Conservation (phyloP, 2,329 filamentous ascomycete species). For the Fusarium camptoceras region DNA sequence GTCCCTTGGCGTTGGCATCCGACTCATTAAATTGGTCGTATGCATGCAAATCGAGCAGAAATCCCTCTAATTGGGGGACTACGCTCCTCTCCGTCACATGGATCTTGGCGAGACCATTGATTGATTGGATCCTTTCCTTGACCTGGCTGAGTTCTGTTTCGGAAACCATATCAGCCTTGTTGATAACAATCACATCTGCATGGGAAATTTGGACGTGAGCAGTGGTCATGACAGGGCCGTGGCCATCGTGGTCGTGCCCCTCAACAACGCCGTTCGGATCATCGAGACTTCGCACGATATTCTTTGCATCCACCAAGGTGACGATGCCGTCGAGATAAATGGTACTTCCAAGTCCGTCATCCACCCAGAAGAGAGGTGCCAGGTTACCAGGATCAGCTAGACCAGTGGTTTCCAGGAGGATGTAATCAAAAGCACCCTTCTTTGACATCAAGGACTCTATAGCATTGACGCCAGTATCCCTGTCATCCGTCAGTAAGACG, state of each 20-base stretch:
- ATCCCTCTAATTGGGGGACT: conserved; percentile 84
- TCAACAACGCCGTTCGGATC: conserved; percentile 70
- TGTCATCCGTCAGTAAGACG: conserved; percentile 53
- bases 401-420: conserved; percentile 94
- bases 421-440: conserved; percentile 95
- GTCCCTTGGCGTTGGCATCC: conserved; percentile 79
- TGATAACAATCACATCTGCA: conserved; percentile 93
- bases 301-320: conserved; percentile 94
- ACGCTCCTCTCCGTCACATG: conserved; percentile 83
- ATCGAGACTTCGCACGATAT: conserved; percentile 84
- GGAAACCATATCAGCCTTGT: conserved; percentile 89
- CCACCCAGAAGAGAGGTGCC: conserved; percentile 96
- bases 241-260: conserved; percentile 63
- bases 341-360: conserved; percentile 92
- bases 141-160: conserved; percentile 76
- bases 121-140: conserved; percentile 77
- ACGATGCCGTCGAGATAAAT: conserved; percentile 98
- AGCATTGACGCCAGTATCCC: conserved; percentile 91
- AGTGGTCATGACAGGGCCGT: conserved; percentile 82
- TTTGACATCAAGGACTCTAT: conserved; percentile 97
- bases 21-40: conserved; percentile 85
- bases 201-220: conserved; percentile 97
- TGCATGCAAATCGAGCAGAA: conserved; percentile 89
- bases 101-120: conserved; percentile 90
- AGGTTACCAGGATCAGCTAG: conserved; percentile 96